These are phyloP conservation scores for Trichocladium antarcticum DNA, from an alignment of 495 filamentous ascomycete species.

Conservation along the genomic window DNA sequence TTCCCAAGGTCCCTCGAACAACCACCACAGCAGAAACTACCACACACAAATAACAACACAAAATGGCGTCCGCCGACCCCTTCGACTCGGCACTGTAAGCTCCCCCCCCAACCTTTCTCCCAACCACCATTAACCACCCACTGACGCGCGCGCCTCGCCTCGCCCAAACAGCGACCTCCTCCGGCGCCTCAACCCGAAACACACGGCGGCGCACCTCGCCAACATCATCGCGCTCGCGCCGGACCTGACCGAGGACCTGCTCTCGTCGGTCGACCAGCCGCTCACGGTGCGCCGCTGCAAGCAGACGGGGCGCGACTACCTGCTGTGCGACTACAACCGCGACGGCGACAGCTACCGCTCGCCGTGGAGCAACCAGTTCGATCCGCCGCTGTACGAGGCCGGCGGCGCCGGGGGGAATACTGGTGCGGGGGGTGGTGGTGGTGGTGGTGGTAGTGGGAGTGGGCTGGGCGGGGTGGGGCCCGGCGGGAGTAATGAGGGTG, in stretches of 20 bases:
- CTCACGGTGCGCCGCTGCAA: slow-evolving; percentile 74
- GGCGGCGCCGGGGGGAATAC: slow-evolving; percentile 10
- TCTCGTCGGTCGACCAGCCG: slow-evolving; percentile 93
- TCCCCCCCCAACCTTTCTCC: slow-evolving; percentile 4
- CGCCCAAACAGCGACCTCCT: slow-evolving; percentile 73
- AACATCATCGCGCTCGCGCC: slow-evolving; percentile 77
- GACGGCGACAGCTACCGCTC: slow-evolving; percentile 95
- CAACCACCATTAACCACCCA: not conserved
- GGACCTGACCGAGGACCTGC: slow-evolving; percentile 90
- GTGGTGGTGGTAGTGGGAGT: not conserved
- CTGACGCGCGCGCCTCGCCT: not conserved
- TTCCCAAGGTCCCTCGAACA: not conserved
- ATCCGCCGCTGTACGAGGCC: slow-evolving; percentile 57
- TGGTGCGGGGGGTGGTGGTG: not conserved
- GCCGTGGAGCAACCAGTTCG: slow-evolving; percentile 97
- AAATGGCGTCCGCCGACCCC: slow-evolving; percentile 44
- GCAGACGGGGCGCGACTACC: slow-evolving; percentile 85
- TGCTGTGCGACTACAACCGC: slow-evolving; percentile 99
- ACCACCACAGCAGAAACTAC: not conserved
- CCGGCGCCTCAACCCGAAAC: slow-evolving; percentile 88
- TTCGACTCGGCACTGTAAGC: slow-evolving; percentile 76
- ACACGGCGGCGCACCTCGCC: slow-evolving; percentile 73
- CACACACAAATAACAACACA: slow-evolving; percentile 4
- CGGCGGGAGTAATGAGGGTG: slow-evolving; percentile 33
- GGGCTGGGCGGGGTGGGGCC: slow-evolving; percentile 26